Conservation (phyloP, 2,329 filamentous ascomycete genomes). For the Phyllosticta citribraziliensis region DNA sequence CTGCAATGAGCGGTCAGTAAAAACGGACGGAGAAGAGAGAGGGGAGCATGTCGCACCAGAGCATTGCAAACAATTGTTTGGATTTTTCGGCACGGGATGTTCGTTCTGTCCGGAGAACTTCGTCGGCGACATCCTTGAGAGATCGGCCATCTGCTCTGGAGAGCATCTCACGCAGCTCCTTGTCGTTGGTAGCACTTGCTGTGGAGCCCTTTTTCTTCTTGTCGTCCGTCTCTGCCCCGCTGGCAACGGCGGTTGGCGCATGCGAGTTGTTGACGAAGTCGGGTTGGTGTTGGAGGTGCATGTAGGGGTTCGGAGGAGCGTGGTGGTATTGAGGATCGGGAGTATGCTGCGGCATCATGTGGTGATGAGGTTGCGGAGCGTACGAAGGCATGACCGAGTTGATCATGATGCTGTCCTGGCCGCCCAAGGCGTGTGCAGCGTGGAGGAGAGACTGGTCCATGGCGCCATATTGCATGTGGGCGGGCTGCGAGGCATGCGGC, state of each 20-base stretch:
- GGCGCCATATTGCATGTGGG: slow-evolving; percentile 17
- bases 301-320: slow-evolving; percentile 4
- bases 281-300: slow-evolving; percentile 4
- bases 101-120: slow-evolving; percentile 69
- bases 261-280: background rate
- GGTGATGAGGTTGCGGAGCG: background rate
- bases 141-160: slow-evolving; percentile 56
- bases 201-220: slow-evolving; percentile 50
- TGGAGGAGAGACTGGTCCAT: slow-evolving; percentile 25
- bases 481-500: slow-evolving; percentile 7
- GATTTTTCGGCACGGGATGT: slow-evolving; percentile 74
- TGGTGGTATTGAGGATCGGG: slow-evolving; percentile 2
- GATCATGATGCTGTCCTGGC: slow-evolving; percentile 2
- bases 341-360: slow-evolving; percentile 8
- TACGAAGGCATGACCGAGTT: background rate
- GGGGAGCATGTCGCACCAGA: slow-evolving; percentile 55
- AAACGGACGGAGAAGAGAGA: background rate
- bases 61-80: slow-evolving; percentile 79
- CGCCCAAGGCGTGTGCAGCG: slow-evolving; percentile 20
- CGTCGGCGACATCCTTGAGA: slow-evolving; percentile 61
- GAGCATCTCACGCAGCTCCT: slow-evolving; percentile 69
- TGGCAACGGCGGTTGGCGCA: slow-evolving; percentile 1
- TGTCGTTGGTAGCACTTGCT: slow-evolving; percentile 68
- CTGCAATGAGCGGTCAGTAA: slow-evolving; percentile 35
- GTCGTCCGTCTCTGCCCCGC: slow-evolving; percentile 23